Percentiles rank a stretch among this genome's conserved stretches.
These are phyloP conservation scores for Pseudogymnoascus sp. DNA, from an alignment of 2,329 filamentous ascomycete species.

Conservation along the genomic window DNA sequence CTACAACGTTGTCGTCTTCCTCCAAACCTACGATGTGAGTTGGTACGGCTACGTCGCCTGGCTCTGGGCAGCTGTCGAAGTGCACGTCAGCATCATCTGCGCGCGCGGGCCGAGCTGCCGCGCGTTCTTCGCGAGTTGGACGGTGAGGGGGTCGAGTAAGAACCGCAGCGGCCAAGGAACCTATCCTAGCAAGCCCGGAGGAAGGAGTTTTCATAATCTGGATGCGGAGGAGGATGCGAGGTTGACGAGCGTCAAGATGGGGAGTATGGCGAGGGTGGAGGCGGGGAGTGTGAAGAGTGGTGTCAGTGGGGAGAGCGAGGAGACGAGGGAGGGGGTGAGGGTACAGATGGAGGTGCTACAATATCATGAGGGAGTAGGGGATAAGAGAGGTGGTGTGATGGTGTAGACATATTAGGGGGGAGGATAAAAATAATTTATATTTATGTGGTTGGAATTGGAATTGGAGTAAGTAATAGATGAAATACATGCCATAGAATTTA, in stretches of 20 bases:
- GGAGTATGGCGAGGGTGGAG: not conserved
- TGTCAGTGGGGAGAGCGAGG: not conserved
- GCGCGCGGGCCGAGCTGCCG: constrained; percentile 6
- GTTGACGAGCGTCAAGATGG: not conserved
- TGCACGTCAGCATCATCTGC: not conserved
- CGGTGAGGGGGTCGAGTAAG: constrained; percentile 3
- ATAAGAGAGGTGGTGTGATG: not conserved
- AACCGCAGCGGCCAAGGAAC: not conserved
- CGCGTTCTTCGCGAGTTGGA: constrained; percentile 3
- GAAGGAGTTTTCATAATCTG: not conserved
- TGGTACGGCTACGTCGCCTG: constrained; percentile 1
- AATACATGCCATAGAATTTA: not conserved
- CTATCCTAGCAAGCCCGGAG: not conserved
- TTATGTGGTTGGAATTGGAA: not conserved
- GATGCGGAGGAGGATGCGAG: not conserved
- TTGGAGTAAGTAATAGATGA: not conserved
- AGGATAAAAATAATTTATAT: not conserved
- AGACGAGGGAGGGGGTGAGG: not conserved
- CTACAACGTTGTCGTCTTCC: constrained; percentile 2
- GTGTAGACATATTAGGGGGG: not conserved
- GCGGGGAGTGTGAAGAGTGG: constrained; percentile 4
- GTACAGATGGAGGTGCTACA: constrained; percentile 6
- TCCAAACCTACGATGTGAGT: not conserved
- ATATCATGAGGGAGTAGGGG: not conserved
- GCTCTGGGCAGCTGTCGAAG: not conserved